Evolutionary conservation across 768 basidiomycete genomes (phyloP).

Genomic region (Rhodotorula kratochvilovae): DNA sequence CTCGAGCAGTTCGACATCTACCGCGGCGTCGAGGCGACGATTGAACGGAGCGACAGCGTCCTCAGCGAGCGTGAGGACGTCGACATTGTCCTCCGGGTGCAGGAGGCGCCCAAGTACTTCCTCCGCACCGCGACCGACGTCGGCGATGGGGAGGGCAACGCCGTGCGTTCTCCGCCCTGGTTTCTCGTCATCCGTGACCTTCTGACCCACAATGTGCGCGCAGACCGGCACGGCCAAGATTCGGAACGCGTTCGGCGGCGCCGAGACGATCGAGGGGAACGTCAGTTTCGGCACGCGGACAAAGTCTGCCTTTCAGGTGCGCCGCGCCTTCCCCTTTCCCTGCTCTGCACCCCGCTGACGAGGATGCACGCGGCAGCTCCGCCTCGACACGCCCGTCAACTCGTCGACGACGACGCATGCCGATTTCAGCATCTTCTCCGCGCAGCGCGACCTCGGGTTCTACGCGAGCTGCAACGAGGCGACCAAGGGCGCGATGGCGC

Average conservation of each 20-base stretch:
- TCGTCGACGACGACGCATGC: conserved; percentile 62
- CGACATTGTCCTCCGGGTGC: conserved; percentile 71
- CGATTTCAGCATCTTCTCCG: conserved; percentile 65
- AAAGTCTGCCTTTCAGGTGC: conserved; percentile 70
- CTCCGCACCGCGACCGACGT: conserved; percentile 82
- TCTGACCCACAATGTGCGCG: background rate
- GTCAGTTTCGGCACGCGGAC: conserved; percentile 82
- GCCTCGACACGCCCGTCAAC: conserved; percentile 49
- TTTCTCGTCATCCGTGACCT: background rate
- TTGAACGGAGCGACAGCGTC: conserved; percentile 59
- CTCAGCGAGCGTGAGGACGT: conserved; percentile 61
- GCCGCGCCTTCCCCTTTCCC: conserved; percentile 38
- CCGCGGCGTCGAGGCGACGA: conserved; percentile 57
- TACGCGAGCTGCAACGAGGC: conserved; percentile 70
- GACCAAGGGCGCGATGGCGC: conserved; percentile 61
- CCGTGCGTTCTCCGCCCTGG: conserved; percentile 42
- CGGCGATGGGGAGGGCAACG: conserved; percentile 86
- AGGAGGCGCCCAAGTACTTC: conserved; percentile 70
- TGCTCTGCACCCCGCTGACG: background rate
- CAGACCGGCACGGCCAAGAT: conserved; percentile 72
- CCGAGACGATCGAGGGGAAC: conserved; percentile 78
- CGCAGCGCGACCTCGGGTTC: conserved; percentile 72
- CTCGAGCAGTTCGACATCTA: conserved; percentile 76
- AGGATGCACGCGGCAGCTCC: conserved; percentile 38
- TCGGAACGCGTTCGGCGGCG: conserved; percentile 85